Evolutionary conservation across 768 basidiomycete species (phyloP).

Genomic region (Hydnomerulius pinastri): DNA sequence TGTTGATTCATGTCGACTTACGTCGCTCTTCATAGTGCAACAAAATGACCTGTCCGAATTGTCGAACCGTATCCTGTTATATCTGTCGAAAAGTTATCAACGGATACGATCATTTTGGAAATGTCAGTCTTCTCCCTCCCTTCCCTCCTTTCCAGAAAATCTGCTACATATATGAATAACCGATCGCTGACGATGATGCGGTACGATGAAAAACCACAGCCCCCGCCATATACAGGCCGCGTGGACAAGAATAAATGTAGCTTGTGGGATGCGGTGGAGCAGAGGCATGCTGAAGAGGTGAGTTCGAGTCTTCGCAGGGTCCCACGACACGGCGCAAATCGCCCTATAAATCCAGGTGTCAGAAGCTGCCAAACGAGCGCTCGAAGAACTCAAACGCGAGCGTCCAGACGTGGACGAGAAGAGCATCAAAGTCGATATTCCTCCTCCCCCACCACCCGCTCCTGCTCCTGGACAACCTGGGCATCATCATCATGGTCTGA

Average conservation of each 20-base stretch:
- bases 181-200: slow-evolving; percentile 14
- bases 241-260: slow-evolving; percentile 51
- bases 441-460: slow-evolving; percentile 18
- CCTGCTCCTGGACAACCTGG: background rate
- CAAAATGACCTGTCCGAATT: slow-evolving; percentile 85
- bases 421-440: slow-evolving; percentile 66
- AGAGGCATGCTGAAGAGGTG: slow-evolving; percentile 69
- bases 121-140: slow-evolving; percentile 35
- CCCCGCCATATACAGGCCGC: slow-evolving; percentile 18
- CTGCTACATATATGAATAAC: background rate
- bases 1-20: background rate
- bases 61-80: slow-evolving; percentile 78
- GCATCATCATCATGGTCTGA: too few relatives aligned
- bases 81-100: slow-evolving; percentile 72
- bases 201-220: too few relatives aligned
- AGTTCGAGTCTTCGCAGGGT: background rate
- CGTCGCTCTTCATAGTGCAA: slow-evolving; percentile 72
- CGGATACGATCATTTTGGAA: slow-evolving; percentile 78
- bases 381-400: slow-evolving; percentile 57
- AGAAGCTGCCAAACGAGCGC: slow-evolving; percentile 63
- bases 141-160: too few relatives aligned
- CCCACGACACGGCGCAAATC: slow-evolving; percentile 1
- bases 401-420: slow-evolving; percentile 66
- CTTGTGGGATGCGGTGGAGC: slow-evolving; percentile 69
- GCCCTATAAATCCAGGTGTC: slow-evolving; percentile 52